Evolutionary conservation across 78 protist species (phyloP).

Genomic region (Dictyostelium brefeldianum): DNA sequence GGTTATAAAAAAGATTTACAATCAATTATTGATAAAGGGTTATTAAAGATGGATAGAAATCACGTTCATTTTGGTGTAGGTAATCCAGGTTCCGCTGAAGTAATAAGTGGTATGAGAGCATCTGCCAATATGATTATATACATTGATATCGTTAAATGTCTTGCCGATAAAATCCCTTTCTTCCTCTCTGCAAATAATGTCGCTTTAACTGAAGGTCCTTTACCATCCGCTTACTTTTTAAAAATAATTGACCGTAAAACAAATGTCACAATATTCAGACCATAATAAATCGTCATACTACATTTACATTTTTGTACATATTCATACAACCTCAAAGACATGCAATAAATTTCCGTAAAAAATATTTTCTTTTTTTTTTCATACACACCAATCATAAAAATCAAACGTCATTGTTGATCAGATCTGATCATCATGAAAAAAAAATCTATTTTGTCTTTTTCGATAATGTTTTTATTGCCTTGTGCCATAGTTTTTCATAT

Average conservation of each 20-base stretch:
- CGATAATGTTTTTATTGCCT: too few species aligned
- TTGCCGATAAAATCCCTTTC: constrained; percentile 30
- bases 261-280: background rate
- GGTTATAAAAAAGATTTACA: constrained; percentile 59
- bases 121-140: constrained; percentile 21
- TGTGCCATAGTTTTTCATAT: too few species aligned
- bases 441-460: too few species aligned
- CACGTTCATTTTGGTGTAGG: constrained; percentile 60
- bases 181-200: constrained; percentile 51
- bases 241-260: constrained; percentile 38
- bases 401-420: too few species aligned
- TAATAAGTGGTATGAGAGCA: constrained; percentile 48
- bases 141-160: constrained; percentile 7
- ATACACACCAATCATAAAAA: too few species aligned
- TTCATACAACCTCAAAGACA: background rate
- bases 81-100: background rate
- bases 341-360: background rate
- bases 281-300: background rate
- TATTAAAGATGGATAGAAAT: constrained; percentile 59
- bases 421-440: too few species aligned
- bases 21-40: constrained; percentile 46
- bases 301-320: background rate
- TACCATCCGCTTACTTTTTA: constrained; percentile 33
- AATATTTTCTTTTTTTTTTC: constrained; percentile 3
- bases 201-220: constrained; percentile 35